Conservation (phyloP, 2,329 filamentous ascomycete genomes). For the Claviceps pusilla region DNA sequence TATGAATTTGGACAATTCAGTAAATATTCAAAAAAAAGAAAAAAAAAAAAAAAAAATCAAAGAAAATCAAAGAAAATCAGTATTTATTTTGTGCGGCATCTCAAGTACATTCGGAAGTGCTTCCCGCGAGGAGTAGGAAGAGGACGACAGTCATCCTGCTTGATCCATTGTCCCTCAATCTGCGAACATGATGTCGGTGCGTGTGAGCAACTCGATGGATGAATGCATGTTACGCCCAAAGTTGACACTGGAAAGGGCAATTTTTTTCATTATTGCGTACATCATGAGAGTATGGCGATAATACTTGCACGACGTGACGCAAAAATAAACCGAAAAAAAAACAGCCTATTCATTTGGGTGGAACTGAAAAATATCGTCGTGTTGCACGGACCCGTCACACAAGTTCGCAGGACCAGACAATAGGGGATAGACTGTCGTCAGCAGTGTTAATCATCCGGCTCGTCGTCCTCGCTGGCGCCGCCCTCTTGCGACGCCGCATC, state of each 20-base stretch:
- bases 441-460: conserved; percentile 47
- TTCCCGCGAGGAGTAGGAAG: conserved; percentile 24
- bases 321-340: not conserved
- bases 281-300: not conserved
- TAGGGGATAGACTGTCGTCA: conserved; percentile 52
- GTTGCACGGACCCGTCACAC: conserved; percentile 5
- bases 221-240: not conserved
- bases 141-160: conserved; percentile 46
- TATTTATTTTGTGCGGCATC: not conserved
- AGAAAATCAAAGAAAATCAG: not conserved
- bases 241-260: not conserved
- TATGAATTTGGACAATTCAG: not conserved
- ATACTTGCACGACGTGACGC: not conserved
- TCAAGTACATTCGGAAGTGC: conserved; percentile 7
- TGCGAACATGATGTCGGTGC: conserved; percentile 18
- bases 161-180: conserved; percentile 46
- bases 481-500: conserved; percentile 25
- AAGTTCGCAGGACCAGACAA: conserved; percentile 43
- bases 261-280: not conserved
- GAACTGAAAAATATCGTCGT: not conserved
- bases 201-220: not conserved
- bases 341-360: not conserved
- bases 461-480: conserved; percentile 47
- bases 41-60: too few species aligned
- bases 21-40: not conserved